Base-by-base conservation (phyloP, 768 basidiomycete genomes). In the Suillus ampliporus region DNA sequence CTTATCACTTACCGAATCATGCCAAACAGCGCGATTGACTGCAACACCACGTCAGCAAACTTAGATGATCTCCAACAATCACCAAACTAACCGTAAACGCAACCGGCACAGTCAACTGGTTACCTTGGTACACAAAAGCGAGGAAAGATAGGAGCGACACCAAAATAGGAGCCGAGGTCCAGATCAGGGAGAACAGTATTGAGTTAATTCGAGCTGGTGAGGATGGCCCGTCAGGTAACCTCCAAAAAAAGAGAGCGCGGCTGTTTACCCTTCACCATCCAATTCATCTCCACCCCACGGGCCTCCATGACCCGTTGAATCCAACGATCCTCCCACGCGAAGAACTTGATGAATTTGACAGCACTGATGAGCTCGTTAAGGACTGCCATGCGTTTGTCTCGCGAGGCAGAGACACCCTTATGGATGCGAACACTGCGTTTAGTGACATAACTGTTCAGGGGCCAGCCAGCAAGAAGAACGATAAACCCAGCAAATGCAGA, bases 81-180 rank as follows among this genome's bases (percentile, higher is more conserved):
- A 8, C 28, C 23, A 31, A 31, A 78, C 86, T 40, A 47, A 89
- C 89, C 48, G 95, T 97, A 71, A 97, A 97, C 0, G 96, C 95
- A 19, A 87, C 82, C 10, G 89, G 82, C 54, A 95, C 82, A 0
- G 92, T 90, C 52, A 99, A 73, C 71, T 91, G 78, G 51, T 93
- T 84, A 1, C 91, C 90, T 66, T 83, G 86, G 65, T 86, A 76
- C 31, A 95, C 86, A 64, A 86, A 94, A 21, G 81, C 82, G 68
- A 86, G 81, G 82, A 97, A 97, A 2, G 91, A 88, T 17, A 91
- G 83, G 61, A 95, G 82, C 1, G 92, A 93, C 19, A 97, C 86
- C 14, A 91, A 72, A 53, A 94, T 88, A 0, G 95, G 95, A 0
- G 91, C 91, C 10, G 82, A 79, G 2, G 80, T 83, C 91, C 92